phyloP scores from a whole-genome alignment of 306 rosid species.

The Hippophae rhamnoides region DNA sequence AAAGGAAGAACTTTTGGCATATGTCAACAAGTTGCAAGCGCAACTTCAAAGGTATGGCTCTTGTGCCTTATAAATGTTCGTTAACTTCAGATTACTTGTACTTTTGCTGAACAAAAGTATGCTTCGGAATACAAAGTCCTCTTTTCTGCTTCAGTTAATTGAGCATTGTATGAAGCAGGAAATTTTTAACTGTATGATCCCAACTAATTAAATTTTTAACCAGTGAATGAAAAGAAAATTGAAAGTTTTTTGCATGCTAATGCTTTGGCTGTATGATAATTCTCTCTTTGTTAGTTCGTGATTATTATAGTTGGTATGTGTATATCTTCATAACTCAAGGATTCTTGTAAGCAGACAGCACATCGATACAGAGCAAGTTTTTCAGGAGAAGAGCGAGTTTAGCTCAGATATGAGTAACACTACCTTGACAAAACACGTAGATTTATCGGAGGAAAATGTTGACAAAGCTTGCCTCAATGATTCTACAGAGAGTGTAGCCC shows the following conservation, averaged over 20 bases:
- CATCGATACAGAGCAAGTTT: conserved; percentile 60
- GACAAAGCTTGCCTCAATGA: conserved; percentile 93
- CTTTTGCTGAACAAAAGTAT: neutral
- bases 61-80: conserved; percentile 17
- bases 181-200: no score
- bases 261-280: neutral
- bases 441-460: conserved; percentile 72
- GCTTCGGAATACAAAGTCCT: no score
- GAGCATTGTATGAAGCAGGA: no score
- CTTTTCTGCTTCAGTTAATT: no score
- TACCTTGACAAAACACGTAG: conserved; percentile 75
- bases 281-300: neutral
- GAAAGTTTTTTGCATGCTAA: neutral
- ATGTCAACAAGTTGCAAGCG: conserved; percentile 68
- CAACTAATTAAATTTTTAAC: no score
- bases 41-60: conserved; percentile 78
- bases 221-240: no score
- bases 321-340: neutral
- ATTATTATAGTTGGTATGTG: no score
- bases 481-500: conserved; percentile 78
- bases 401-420: conserved; percentile 41
- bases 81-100: neutral
- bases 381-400: conserved; percentile 77
- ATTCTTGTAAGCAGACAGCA: conserved; percentile 56
- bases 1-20: conserved; percentile 77